Percentiles rank a stretch among this genome's conserved stretches.
phyloP scores from a whole-genome alignment of 768 basidiomycete genomes.

The Symmetrospora coprosmae region DNA sequence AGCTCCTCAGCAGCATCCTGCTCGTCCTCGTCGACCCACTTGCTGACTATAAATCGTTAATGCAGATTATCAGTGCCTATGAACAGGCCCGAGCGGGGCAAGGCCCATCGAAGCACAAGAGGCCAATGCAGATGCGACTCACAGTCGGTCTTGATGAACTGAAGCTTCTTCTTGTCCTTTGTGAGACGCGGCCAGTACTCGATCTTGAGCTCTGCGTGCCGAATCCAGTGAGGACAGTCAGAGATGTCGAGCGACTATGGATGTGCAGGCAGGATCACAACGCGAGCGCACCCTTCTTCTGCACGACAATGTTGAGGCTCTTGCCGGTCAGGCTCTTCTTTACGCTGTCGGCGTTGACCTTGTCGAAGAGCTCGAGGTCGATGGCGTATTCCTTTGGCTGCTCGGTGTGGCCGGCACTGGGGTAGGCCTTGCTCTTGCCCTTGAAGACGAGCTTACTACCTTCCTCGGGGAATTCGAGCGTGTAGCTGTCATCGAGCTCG shows the following conservation, averaged over 20 bases:
- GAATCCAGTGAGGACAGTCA: background rate
- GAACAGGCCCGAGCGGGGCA: background rate
- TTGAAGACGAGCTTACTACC: slow-evolving; percentile 15
- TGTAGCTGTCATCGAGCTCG: slow-evolving; percentile 1
- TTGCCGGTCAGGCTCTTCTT: slow-evolving; percentile 12
- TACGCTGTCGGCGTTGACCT: background rate
- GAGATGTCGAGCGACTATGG: background rate
- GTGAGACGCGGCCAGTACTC: slow-evolving; percentile 22
- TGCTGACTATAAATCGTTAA: too few species aligned
- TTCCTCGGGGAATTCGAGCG: slow-evolving; percentile 18
- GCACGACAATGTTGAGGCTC: slow-evolving; percentile 2
- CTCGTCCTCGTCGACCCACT: slow-evolving; percentile 21
- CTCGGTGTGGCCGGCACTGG: slow-evolving; percentile 5
- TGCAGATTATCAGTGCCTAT: too few species aligned
- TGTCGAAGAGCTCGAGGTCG: slow-evolving; percentile 19
- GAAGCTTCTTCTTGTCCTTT: slow-evolving; percentile 19
- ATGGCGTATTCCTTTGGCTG: slow-evolving; percentile 2
- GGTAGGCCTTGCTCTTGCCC: slow-evolving; percentile 8
- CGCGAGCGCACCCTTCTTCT: slow-evolving; percentile 12
- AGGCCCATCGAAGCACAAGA: background rate
- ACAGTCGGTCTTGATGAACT: slow-evolving; percentile 20
- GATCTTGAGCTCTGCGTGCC: slow-evolving; percentile 9
- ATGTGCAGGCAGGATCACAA: background rate
- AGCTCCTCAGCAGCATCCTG: slow-evolving; percentile 14
- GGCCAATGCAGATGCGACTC: background rate